Conservation (phyloP, 805 yeast genomes). For the Phaffomyces antillensis region DNA sequence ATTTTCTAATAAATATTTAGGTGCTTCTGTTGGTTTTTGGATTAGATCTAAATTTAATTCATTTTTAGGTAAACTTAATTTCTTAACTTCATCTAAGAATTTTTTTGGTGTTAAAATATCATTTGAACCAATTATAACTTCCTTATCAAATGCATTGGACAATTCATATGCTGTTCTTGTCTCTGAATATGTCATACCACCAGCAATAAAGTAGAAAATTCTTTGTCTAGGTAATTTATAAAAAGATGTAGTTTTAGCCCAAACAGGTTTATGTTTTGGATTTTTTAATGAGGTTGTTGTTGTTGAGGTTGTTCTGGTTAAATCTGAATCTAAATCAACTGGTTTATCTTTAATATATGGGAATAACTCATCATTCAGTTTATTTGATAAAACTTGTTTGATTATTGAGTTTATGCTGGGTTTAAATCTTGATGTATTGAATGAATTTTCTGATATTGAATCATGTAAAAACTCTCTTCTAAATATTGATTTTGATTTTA, state of each 20-base stretch:
- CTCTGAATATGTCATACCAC: conserved; percentile 86
- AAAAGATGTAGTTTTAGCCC: conserved; percentile 48
- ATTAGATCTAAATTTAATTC: conserved; percentile 35
- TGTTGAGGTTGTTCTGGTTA: conserved; percentile 25
- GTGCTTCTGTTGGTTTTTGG: conserved; percentile 32
- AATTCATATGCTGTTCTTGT: conserved; percentile 68
- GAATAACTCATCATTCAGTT: conserved; percentile 51
- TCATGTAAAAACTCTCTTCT: conserved; percentile 51
- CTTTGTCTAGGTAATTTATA: conserved; percentile 49
- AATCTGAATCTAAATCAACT: conserved; percentile 33
- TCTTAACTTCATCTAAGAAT: conserved; percentile 32
- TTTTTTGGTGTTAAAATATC: conserved; percentile 51
- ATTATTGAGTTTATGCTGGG: conserved; percentile 62
- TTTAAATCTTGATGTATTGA: conserved; percentile 62
- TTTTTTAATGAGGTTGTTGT: conserved; percentile 53
- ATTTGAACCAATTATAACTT: conserved; percentile 77
- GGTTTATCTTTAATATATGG: conserved; percentile 78
- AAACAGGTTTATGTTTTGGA: conserved; percentile 65
- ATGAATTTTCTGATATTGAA: conserved; percentile 31
- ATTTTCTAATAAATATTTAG: conserved; percentile 18
- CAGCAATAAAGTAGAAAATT: conserved; percentile 74
- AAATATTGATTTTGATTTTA: conserved; percentile 34
- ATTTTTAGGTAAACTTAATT: conserved; percentile 29
- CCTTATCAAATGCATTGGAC: conserved; percentile 53
- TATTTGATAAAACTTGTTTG: conserved; percentile 41